These are phyloP conservation scores for Parachaetomium inaequale DNA, from an alignment of 495 filamentous ascomycete species.

Conservation along the genomic window DNA sequence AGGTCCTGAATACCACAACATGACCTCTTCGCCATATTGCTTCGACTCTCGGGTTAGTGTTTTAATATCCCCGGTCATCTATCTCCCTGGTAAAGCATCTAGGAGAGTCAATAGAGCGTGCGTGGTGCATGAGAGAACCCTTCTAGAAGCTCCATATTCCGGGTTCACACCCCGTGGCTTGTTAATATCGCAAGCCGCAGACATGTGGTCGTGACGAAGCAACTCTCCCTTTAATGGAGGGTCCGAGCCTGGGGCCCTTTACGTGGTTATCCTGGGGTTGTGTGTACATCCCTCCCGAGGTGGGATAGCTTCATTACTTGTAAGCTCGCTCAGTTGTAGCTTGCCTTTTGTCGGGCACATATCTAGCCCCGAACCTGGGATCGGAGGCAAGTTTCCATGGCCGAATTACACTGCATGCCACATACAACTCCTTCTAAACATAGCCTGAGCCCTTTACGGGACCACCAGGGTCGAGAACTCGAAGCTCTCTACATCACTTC, in stretches of 20 bases:
- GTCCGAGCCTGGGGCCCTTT: not conserved
- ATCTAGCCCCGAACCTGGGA: not conserved
- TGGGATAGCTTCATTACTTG: not conserved
- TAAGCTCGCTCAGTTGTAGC: not conserved
- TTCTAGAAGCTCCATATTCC: slow-evolving; percentile 29
- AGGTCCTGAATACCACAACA: slow-evolving; percentile 12
- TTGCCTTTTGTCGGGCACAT: not conserved
- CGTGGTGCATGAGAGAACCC: slow-evolving; percentile 1
- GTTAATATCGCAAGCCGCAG: slow-evolving; percentile 21
- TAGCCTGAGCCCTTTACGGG: not conserved
- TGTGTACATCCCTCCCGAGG: not conserved
- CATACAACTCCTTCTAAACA: not conserved
- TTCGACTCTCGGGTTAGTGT: not conserved
- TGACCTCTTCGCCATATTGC: slow-evolving; percentile 2
- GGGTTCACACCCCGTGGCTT: slow-evolving; percentile 29
- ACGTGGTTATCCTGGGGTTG: not conserved
- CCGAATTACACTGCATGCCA: not conserved
- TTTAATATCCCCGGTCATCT: slow-evolving; percentile 8
- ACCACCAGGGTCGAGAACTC: not conserved
- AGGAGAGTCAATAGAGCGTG: not conserved
- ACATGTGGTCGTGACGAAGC: slow-evolving; percentile 12
- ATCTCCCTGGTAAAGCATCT: not conserved
- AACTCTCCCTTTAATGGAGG: not conserved
- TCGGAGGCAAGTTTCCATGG: not conserved
- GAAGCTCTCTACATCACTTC: not conserved